phyloP scores from a whole-genome alignment of 2,329 filamentous ascomycete species.

The Truncatella angustata region DNA sequence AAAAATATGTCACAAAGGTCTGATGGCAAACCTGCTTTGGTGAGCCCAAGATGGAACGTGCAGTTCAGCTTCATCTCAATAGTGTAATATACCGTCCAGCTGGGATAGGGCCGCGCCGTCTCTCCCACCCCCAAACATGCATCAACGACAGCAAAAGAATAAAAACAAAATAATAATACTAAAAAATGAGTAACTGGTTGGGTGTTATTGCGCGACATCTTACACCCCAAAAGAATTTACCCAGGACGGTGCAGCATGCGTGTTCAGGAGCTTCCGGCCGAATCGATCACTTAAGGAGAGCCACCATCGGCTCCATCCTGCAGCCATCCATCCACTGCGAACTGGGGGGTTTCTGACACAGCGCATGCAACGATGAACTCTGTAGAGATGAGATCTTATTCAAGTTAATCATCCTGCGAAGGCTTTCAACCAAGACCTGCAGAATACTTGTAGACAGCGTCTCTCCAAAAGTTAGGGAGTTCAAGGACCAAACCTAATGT shows the following conservation, averaged over 20 bases:
- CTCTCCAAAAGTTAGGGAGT: too few species aligned
- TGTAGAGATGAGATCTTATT: too few species aligned
- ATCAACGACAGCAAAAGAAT: too few species aligned
- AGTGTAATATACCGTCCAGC: neutral
- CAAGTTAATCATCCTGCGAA: too few species aligned
- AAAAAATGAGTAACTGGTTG: neutral
- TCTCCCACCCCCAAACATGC: neutral
- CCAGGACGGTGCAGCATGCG: neutral
- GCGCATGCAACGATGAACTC: too few species aligned
- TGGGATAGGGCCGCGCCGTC: neutral
- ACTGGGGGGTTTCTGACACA: too few species aligned
- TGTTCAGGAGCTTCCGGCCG: neutral
- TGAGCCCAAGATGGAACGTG: too few species aligned
- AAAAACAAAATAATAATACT: neutral
- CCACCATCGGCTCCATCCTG: neutral
- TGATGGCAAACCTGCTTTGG: neutral
- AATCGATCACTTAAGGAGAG: slow-evolving; percentile 1
- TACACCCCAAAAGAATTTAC: neutral
- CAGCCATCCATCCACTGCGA: neutral
- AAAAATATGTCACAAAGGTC: too few species aligned
- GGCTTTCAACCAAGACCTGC: too few species aligned
- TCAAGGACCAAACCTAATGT: too few species aligned
- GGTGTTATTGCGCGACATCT: too few species aligned
- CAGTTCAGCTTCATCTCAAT: neutral
- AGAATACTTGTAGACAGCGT: too few species aligned